These are phyloP conservation scores for Alternaria arbusti DNA, from an alignment of 2,329 filamentous ascomycete species.

Conservation along the genomic window DNA sequence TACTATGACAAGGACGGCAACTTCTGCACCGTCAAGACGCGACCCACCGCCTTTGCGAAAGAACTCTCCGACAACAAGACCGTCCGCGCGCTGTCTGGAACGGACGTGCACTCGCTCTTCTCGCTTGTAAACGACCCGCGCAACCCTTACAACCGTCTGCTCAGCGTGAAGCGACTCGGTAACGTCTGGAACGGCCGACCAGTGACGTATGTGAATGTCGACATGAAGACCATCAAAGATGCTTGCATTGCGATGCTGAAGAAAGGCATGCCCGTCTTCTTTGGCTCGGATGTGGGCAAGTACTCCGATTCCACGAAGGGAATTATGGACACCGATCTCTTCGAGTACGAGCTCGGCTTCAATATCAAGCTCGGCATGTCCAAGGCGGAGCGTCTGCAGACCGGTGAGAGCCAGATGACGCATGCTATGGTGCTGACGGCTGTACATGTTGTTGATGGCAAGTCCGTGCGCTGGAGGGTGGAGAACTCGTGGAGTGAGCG, in stretches of 20 bases:
- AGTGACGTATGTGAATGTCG: conserved; percentile 83
- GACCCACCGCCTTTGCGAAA: conserved; percentile 74
- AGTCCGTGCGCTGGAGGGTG: conserved; percentile 79
- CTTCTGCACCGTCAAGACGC: conserved; percentile 67
- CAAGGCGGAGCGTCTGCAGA: conserved; percentile 76
- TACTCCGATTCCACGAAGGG: conserved; percentile 72
- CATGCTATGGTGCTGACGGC: conserved; percentile 92
- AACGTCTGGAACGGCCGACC: conserved; percentile 80
- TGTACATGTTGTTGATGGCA: conserved; percentile 74
- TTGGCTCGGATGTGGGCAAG: conserved; percentile 87
- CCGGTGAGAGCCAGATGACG: conserved; percentile 83
- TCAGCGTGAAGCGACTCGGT: conserved; percentile 79
- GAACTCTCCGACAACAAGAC: conserved; percentile 67
- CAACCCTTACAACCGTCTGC: conserved; percentile 72
- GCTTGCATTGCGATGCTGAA: conserved; percentile 79
- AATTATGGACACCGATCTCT: conserved; percentile 79
- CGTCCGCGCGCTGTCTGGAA: conserved; percentile 63
- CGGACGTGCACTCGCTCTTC: conserved; percentile 72
- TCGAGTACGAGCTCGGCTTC: conserved; percentile 85
- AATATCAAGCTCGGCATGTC: conserved; percentile 74
- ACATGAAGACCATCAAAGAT: conserved; percentile 73
- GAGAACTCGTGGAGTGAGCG: conserved; percentile 83
- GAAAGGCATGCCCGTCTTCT: conserved; percentile 82
- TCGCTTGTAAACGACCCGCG: conserved; percentile 87
- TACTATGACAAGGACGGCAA: conserved; percentile 74